These are phyloP conservation scores for Trichomonascaceae sp. DNA, from an alignment of 1,139 yeast species.

Conservation along the genomic window DNA sequence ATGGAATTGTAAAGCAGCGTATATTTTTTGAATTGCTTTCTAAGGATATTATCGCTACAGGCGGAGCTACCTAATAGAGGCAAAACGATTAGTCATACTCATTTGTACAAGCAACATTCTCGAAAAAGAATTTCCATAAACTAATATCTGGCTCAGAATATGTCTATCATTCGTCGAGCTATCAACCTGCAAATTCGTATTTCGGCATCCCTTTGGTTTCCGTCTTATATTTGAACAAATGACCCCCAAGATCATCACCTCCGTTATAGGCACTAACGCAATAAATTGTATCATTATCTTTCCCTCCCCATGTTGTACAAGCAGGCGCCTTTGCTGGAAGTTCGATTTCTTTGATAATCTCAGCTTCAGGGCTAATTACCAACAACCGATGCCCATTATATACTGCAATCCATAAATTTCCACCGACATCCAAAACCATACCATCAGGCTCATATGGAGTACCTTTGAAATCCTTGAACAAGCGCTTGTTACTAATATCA, in stretches of 20 bases:
- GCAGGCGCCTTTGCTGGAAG: slow-evolving; percentile 60
- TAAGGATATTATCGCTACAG: no score
- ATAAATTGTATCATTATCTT: slow-evolving; percentile 48
- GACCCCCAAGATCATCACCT: slow-evolving; percentile 55
- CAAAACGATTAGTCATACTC: no score
- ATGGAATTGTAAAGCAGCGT: not conserved
- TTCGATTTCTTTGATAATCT: slow-evolving; percentile 43
- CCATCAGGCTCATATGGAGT: slow-evolving; percentile 70
- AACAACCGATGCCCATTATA: slow-evolving; percentile 44
- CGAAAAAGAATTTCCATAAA: no score
- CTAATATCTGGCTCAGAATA: no score
- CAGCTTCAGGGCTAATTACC: slow-evolving; percentile 41
- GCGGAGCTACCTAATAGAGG: no score
- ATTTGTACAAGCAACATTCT: no score
- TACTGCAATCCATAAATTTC: slow-evolving; percentile 59
- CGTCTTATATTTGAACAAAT: slow-evolving; percentile 38
- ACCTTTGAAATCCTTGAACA: slow-evolving; percentile 37
- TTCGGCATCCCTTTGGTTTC: slow-evolving; percentile 32
- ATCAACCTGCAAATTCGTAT: slow-evolving; percentile 26
- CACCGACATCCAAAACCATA: slow-evolving; percentile 52
- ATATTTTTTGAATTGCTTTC: not conserved
- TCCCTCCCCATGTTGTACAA: slow-evolving; percentile 67
- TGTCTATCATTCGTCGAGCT: no score
- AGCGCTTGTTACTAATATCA: slow-evolving; percentile 39
- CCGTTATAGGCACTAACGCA: slow-evolving; percentile 58